Conservation (phyloP, 2,329 filamentous ascomycete genomes). For the Stagonosporopsis vannaccii region DNA sequence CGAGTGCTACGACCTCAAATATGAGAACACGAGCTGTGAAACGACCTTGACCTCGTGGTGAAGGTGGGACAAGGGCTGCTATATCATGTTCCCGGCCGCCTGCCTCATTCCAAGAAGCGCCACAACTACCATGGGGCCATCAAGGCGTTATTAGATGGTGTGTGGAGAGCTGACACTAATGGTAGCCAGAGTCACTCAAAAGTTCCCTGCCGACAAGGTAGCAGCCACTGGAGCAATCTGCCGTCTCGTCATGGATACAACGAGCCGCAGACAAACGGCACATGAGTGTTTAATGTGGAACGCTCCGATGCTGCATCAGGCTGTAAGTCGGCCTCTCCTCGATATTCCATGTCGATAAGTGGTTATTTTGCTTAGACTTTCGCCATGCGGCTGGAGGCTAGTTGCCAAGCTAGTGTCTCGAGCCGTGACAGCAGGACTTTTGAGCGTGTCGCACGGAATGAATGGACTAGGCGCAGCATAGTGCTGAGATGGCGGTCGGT, state of each 20-base stretch:
- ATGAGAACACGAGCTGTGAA: conserved; percentile 7
- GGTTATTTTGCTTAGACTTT: conserved; percentile 3
- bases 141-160: conserved; percentile 17
- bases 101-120: conserved; percentile 15
- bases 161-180: conserved; percentile 32
- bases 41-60: conserved; percentile 12
- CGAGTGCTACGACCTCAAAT: conserved; percentile 13
- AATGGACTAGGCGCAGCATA: conserved; percentile 23
- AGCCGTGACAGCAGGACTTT: conserved; percentile 3
- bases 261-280: conserved; percentile 5
- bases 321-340: not conserved
- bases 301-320: not conserved
- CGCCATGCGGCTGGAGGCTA: not conserved
- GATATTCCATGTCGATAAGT: conserved; percentile 1
- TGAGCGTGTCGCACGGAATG: conserved; percentile 19
- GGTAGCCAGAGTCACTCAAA: conserved; percentile 20
- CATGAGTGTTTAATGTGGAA: conserved; percentile 3
- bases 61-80: conserved; percentile 26
- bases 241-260: conserved; percentile 25
- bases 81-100: conserved; percentile 25
- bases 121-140: conserved; percentile 20
- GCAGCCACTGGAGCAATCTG: conserved; percentile 17
- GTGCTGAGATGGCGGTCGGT: conserved; percentile 24
- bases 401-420: conserved; percentile 14
- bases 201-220: conserved; percentile 20